Base-by-base conservation (phyloP, 768 basidiomycete species). In the Phanerodontia chrysosporium region DNA sequence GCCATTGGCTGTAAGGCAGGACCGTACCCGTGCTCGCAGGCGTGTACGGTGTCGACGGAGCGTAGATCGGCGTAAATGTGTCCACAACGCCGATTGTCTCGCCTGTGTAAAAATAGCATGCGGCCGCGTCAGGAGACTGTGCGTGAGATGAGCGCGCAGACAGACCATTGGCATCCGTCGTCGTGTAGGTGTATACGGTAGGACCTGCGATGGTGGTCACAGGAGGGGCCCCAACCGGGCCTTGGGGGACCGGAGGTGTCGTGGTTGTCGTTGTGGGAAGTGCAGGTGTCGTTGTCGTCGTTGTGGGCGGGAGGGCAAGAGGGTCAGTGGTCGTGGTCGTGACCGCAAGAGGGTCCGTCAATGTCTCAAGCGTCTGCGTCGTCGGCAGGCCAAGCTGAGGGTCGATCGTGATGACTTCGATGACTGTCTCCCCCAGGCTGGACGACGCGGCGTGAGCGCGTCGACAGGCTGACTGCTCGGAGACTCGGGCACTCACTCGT, bases 151-250 rank as follows among this genome's bases (percentile, higher is more conserved):
- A 7, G 48, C 13, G 25, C 27, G 16, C 16, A 22, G 6, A 60
- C 66, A 18, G 58, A 55, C 72, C 73, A 48, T 54, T 58, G n/a
- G 65, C 73, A 49, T 74, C 63, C 5, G 74, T 74, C 4, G 75
- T 76, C 2, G 72, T 73, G 60, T 72, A 75, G 1, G 51, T 54
- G 60, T 67, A 75, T 0, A 67, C 59, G 0, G 71, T 75, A 12
- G 57, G 64, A 25, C 44, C 56, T 5, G 45, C 61, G 3, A 16
- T 58, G 2, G 61, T 36, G 0, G 61, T 63, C n/a, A 62, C 18
- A 4, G 66, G 61, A 2, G 69, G 66, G 62, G 80, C 78, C 7
- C 79, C 87, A 0, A 88, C 86, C 2, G 85, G 83, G 0, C 83
- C 84, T 62, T 77, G 74, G 1, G 66, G 64, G 16, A 42, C 63